Conservation (phyloP, 345 rosid species). For the Lenwebbia sp. region DNA sequence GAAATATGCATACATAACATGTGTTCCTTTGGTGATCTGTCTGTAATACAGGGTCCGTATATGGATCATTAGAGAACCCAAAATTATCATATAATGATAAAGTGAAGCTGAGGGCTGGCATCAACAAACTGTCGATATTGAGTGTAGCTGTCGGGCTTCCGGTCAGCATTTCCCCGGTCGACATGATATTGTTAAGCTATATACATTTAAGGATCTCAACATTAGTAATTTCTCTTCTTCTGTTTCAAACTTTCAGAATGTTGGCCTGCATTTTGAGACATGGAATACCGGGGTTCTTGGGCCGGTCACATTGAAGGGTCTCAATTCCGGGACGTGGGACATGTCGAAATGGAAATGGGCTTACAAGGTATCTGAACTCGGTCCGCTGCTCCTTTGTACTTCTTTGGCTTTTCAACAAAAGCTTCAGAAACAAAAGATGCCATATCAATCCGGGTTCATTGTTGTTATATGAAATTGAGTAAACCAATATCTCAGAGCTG, state of each 20-base stretch:
- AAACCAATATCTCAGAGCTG: neutral
- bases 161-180: conserved; percentile 26
- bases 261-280: conserved; percentile 64
- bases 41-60: conserved; percentile 42
- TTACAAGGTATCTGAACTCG: conserved; percentile 57
- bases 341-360: conserved; percentile 85
- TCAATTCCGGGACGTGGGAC: conserved; percentile 67
- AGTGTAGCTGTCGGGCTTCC: conserved; percentile 83
- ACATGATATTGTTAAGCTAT: neutral
- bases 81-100: conserved; percentile 53
- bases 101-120: conserved; percentile 65
- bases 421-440: neutral
- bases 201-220: neutral
- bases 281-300: conserved; percentile 87
- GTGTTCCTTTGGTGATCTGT: neutral
- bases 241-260: conserved; percentile 40
- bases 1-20: neutral
- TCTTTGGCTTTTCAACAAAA: neutral
- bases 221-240: neutral
- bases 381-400: neutral
- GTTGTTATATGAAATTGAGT: neutral
- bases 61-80: conserved; percentile 50
- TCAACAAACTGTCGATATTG: conserved; percentile 68
- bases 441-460: neutral
- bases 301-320: conserved; percentile 62